Percentiles rank a stretch among this genome's conserved stretches.
Conservation (phyloP, 345 rosid genomes). For the Capsella bursapastoris region DNA sequence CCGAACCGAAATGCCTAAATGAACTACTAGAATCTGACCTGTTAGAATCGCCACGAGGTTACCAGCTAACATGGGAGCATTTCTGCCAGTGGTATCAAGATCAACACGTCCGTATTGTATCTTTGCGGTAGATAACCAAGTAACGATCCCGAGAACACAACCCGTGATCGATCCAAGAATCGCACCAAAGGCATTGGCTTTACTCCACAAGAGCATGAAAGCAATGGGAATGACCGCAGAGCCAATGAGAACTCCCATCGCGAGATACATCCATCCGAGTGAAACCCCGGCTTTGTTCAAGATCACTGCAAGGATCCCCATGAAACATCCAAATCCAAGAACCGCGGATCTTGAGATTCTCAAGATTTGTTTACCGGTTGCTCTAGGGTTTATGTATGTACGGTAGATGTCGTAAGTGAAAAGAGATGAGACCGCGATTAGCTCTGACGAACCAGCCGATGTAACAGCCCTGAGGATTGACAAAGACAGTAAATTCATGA, state of each 20-base stretch:
- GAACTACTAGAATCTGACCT: conserved; percentile 34
- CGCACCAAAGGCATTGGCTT: conserved; percentile 86
- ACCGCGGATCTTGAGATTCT: conserved; percentile 71
- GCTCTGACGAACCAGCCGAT: conserved; percentile 89
- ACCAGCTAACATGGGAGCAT: conserved; percentile 91
- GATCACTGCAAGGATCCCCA: conserved; percentile 89
- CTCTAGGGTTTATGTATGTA: conserved; percentile 81
- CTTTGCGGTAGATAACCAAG: conserved; percentile 71
- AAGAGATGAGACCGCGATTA: conserved; percentile 88
- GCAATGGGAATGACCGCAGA: conserved; percentile 93
- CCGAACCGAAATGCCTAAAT: not conserved
- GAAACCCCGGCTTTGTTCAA: conserved; percentile 92
- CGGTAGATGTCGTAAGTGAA: conserved; percentile 92
- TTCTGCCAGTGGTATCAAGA: conserved; percentile 78
- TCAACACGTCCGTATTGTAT: conserved; percentile 68
- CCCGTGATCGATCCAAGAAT: conserved; percentile 71
- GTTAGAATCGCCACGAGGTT: conserved; percentile 76
- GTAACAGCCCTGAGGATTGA: conserved; percentile 83
- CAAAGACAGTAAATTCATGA: conserved; percentile 15
- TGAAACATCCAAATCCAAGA: conserved; percentile 87
- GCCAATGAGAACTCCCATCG: conserved; percentile 89
- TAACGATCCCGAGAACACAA: conserved; percentile 70
- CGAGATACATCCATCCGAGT: conserved; percentile 95
- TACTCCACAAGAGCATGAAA: conserved; percentile 90
- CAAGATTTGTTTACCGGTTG: conserved; percentile 74